Conservation (phyloP, 345 rosid species). For the sweet orange (Citrus sinensis) region DNA sequence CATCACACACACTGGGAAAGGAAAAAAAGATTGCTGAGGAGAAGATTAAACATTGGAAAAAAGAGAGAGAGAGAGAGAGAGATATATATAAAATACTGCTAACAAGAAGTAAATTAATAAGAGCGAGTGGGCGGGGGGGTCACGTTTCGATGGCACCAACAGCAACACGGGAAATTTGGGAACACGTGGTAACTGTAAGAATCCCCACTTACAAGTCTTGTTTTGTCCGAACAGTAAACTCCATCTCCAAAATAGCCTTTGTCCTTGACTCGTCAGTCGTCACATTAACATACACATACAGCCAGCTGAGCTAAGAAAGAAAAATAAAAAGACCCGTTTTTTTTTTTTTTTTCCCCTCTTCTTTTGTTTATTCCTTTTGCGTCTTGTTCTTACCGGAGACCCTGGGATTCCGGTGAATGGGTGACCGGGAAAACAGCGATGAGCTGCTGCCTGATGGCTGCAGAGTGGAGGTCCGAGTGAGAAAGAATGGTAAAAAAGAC, state of each 20-base stretch:
- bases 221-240: constrained; percentile 4
- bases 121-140: not conserved
- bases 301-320: not conserved
- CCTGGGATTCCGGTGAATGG: constrained; percentile 23
- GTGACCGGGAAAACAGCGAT: constrained; percentile 25
- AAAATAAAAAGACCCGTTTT: not conserved
- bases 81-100: too few relatives aligned
- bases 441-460: constrained; percentile 55
- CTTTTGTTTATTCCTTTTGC: not conserved
- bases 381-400: constrained; percentile 9
- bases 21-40: not conserved
- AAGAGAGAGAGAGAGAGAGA: too few relatives aligned
- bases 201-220: constrained; percentile 3
- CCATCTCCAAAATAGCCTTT: not conserved
- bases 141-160: constrained; percentile 2
- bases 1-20: too few relatives aligned
- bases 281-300: not conserved
- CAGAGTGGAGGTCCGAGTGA: constrained; percentile 54
- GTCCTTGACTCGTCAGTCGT: not conserved
- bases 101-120: too few relatives aligned
- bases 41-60: not conserved
- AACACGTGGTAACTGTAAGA: constrained; percentile 37
- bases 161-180: constrained; percentile 21
- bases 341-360: not conserved
- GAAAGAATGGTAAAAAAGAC: constrained; percentile 61